A percentile compares a stretch with the other conserved stretches of the same genome.
These are phyloP conservation scores for Rubroboletus satanas DNA, from an alignment of 768 basidiomycete species.

Conservation along the genomic window DNA sequence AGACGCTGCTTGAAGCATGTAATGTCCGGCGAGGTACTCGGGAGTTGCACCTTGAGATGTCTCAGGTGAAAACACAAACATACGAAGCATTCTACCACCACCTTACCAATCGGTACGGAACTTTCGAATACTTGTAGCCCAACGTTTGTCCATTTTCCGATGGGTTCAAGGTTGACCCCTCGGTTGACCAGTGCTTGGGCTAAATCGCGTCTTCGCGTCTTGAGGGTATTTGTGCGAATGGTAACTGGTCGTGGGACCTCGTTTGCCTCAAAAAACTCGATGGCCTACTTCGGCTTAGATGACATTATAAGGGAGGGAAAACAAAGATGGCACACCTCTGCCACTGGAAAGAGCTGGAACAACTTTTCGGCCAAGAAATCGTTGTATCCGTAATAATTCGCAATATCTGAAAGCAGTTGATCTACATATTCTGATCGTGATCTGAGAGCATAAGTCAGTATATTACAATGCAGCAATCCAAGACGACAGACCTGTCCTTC, in stretches of 20 bases:
- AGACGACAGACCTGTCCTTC: constrained; percentile 50
- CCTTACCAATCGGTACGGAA: constrained; percentile 82
- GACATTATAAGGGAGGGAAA: background rate
- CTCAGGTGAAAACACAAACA: background rate
- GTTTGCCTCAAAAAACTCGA: constrained; percentile 98
- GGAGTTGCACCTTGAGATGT: constrained; percentile 75
- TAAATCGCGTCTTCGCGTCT: constrained; percentile 88
- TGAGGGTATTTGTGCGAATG: constrained; percentile 95
- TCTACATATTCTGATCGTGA: constrained; percentile 86
- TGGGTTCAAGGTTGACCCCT: constrained; percentile 95
- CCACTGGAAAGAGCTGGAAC: constrained; percentile 87
- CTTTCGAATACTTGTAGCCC: constrained; percentile 98
- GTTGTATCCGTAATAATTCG: constrained; percentile 97
- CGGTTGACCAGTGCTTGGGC: constrained; percentile 92
- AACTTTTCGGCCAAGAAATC: constrained; percentile 92
- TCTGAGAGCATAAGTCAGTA: constrained; percentile 39
- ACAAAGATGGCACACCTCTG: constrained; percentile 58
- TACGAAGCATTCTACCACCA: background rate
- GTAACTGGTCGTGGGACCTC: constrained; percentile 95
- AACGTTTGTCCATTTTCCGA: constrained; percentile 99
- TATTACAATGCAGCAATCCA: background rate
- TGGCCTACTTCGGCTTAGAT: constrained; percentile 52
- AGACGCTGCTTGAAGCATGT: constrained; percentile 98
- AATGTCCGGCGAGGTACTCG: constrained; percentile 97
- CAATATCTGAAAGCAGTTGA: constrained; percentile 85